These are phyloP conservation scores for Epichloe sp. DNA, from an alignment of 2,329 filamentous ascomycete species.

Conservation along the genomic window DNA sequence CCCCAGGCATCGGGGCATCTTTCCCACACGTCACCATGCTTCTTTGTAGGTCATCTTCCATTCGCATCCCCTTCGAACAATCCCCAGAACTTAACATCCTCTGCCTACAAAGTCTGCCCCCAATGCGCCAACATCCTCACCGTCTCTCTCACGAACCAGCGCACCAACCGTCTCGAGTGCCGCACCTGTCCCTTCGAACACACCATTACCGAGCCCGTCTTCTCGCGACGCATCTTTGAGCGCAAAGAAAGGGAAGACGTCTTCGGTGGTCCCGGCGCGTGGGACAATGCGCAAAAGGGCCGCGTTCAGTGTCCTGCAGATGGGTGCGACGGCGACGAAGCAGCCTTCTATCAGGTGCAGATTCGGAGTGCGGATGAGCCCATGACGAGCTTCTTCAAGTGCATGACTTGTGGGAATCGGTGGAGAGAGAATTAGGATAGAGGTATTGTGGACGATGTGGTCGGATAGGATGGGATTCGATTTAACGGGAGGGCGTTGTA, in stretches of 20 bases:
- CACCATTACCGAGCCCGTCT: constrained; percentile 65
- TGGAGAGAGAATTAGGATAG: constrained; percentile 55
- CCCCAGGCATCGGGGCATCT: constrained; percentile 1
- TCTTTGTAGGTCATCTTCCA: constrained; percentile 39
- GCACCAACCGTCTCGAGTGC: constrained; percentile 80
- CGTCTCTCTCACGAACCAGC: constrained; percentile 45
- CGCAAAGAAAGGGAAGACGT: constrained; percentile 82
- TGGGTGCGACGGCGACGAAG: constrained; percentile 67
- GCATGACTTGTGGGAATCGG: constrained; percentile 51
- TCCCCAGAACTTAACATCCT: not conserved
- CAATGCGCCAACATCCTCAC: constrained; percentile 75
- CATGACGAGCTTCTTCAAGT: constrained; percentile 94
- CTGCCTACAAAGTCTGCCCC: constrained; percentile 55
- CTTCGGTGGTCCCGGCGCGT: constrained; percentile 75
- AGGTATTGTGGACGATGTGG: not conserved
- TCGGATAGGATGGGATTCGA: not conserved
- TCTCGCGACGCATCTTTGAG: constrained; percentile 70
- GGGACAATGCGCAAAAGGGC: constrained; percentile 83
- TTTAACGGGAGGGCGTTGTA: not conserved
- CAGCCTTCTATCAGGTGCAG: constrained; percentile 93
- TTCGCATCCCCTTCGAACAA: not conserved
- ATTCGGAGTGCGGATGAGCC: constrained; percentile 97
- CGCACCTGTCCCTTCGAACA: constrained; percentile 91
- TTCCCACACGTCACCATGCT: constrained; percentile 35
- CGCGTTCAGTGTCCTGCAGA: constrained; percentile 71